phyloP scores from a whole-genome alignment of 306 rosid species.

The Glycine latifolia region DNA sequence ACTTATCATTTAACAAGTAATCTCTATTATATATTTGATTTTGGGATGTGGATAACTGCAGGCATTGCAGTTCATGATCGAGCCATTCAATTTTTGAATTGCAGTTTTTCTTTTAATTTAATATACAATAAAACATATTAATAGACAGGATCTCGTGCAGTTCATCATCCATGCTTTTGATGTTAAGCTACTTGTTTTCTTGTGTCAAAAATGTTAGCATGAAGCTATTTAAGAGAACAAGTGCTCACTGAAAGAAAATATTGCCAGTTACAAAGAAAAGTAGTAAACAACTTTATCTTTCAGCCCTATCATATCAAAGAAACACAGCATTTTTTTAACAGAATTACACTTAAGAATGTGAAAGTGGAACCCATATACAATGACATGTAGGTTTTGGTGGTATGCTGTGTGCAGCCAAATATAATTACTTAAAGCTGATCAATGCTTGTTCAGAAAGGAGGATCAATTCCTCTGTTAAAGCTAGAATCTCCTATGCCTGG shows the following conservation, averaged over 20 bases:
- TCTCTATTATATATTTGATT: neutral
- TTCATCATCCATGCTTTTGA: conserved; percentile 18
- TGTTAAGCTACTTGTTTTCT: neutral
- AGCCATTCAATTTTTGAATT: neutral
- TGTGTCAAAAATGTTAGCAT: neutral
- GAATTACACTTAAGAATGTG: conserved; percentile 10
- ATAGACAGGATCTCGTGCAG: neutral
- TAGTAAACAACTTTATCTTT: conserved; percentile 17
- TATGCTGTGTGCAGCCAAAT: conserved; percentile 2
- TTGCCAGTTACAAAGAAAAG: conserved; percentile 27
- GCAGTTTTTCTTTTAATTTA: neutral
- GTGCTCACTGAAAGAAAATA: conserved; percentile 3
- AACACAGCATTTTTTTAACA: neutral
- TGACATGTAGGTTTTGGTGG: neutral
- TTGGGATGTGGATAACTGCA: too few relatives aligned
- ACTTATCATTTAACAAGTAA: neutral
- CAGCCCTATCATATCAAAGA: neutral
- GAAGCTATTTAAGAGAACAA: conserved; percentile 14
- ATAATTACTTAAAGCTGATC: conserved; percentile 36
- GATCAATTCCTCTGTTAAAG: conserved; percentile 51
- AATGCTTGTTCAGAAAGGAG: conserved; percentile 57
- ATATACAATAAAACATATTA: neutral
- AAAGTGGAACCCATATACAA: conserved; percentile 28
- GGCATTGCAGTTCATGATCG: too few relatives aligned
- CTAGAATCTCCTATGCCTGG: conserved; percentile 58